Percentiles rank a stretch among this genome's conserved stretches.
phyloP scores from a whole-genome alignment of 2,329 filamentous ascomycete species.

The Rutstroemia sp. region DNA sequence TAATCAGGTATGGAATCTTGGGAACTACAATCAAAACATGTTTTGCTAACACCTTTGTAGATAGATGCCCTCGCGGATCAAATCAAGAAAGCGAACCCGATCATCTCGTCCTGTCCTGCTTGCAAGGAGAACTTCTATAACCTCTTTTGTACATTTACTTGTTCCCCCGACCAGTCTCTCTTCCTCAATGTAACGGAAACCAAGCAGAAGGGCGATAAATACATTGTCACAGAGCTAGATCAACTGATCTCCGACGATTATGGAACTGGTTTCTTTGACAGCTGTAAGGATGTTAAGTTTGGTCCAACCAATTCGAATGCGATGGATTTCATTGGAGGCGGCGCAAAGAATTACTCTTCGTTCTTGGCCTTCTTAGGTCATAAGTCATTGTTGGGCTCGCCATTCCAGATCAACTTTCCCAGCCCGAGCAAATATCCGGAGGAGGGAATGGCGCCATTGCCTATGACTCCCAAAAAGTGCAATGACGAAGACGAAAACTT shows the following conservation, averaged over 20 bases:
- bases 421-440: constrained; percentile 49
- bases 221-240: constrained; percentile 80
- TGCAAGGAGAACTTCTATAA: constrained; percentile 99
- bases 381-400: constrained; percentile 75
- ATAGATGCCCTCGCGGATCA: constrained; percentile 75
- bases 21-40: background rate
- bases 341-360: constrained; percentile 80
- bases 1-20: constrained; percentile 54
- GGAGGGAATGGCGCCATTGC: constrained; percentile 61
- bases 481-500: constrained; percentile 82
- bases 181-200: constrained; percentile 89
- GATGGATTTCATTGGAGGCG: constrained; percentile 93
- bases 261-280: constrained; percentile 84
- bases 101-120: constrained; percentile 89
- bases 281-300: constrained; percentile 98
- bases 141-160: constrained; percentile 95
- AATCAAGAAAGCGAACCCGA: constrained; percentile 75
- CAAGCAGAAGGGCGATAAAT: constrained; percentile 45
- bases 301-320: constrained; percentile 88
- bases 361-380: constrained; percentile 90
- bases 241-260: constrained; percentile 81
- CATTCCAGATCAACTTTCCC: constrained; percentile 97
- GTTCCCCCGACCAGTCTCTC: constrained; percentile 90
- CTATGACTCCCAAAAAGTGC: constrained; percentile 75
- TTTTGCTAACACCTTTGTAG: constrained; percentile 34